A percentile compares a stretch with the other conserved stretches of the same genome.
These are phyloP conservation scores for Lactifluus pinguis DNA, from an alignment of 768 basidiomycete species.

Conservation along the genomic window DNA sequence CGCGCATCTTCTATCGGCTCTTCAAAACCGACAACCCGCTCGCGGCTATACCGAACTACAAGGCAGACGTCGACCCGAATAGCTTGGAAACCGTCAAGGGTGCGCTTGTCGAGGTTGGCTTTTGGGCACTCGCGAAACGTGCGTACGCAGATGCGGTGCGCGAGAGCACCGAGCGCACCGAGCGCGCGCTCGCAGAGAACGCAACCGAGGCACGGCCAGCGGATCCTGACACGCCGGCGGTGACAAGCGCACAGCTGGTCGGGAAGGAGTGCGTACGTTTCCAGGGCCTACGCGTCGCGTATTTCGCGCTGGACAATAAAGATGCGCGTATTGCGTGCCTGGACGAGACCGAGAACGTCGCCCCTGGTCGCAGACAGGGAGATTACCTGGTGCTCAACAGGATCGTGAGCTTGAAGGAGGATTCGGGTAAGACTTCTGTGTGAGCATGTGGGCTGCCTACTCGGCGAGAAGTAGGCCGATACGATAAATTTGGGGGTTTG, in stretches of 20 bases:
- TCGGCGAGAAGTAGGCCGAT: too few relatives aligned
- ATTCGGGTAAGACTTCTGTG: conserved; percentile 57
- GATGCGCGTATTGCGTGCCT: conserved; percentile 65
- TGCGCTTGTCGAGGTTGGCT: conserved; percentile 82
- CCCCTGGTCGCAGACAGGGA: conserved; percentile 45
- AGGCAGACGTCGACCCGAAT: conserved; percentile 71
- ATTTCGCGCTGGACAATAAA: conserved; percentile 81
- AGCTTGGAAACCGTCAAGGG: conserved; percentile 73
- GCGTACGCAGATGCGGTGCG: conserved; percentile 53
- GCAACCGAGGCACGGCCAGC: conserved; percentile 27
- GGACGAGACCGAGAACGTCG: conserved; percentile 39
- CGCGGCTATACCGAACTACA: conserved; percentile 60
- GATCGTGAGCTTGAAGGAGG: conserved; percentile 92
- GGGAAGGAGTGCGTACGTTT: conserved; percentile 92
- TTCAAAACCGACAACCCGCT: conserved; percentile 92
- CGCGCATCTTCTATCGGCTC: conserved; percentile 82
- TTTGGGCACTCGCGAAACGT: conserved; percentile 73
- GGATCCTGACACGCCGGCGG: conserved; percentile 54
- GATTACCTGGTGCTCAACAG: conserved; percentile 84
- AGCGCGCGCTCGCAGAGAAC: conserved; percentile 46
- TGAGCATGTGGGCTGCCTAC: not conserved
- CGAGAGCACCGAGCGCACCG: conserved; percentile 55
- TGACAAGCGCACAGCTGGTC: conserved; percentile 69
- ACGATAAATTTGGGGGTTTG: not conserved
- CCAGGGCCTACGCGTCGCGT: conserved; percentile 92